Evolutionary conservation across 306 rosid species (phyloP), one percentile per base, ranked within the genome.

Genomic region (Vigna nakashimae): DNA sequence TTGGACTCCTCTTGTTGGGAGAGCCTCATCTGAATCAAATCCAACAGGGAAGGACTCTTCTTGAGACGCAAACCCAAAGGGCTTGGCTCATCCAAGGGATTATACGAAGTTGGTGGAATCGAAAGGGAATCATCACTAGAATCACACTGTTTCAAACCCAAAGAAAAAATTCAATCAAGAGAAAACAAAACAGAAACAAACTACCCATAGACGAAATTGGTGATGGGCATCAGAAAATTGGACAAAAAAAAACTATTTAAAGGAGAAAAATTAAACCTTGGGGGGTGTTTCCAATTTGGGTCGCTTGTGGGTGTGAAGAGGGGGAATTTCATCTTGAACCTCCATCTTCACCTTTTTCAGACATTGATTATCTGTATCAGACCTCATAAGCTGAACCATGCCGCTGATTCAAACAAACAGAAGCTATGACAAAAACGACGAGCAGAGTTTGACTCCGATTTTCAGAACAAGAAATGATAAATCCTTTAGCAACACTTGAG

Each of bases 1-100:
- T 72, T 81, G 42, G 53, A 45, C 4, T 67, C 56, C 9, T 79
- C 81, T 57, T 78, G 83, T 65, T 91, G 90, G 0, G 94, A 85
- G 7, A 93, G 94, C 82, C 76, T 93, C 94, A 89, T 89, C 86
- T 91, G 94, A 80, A 93, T 93, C 85, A 91, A 88, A 77, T 93
- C 98, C 87, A 93, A 72, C 55, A 91, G 90, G 3, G 98, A 91
- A 0, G 98, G 98, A 57, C 94, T 93, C 63, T 93, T 93, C 80
- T 81, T 87, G 8, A 93, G 86, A 34, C 91, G 90, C 90, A 93
- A 87, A 9, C 97, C 98, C 16, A 93, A 75, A 0, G 98, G 97
- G 55, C 97, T 92, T n/a, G 93, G 97, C 77, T 92, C 97, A 74
- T 92, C 90, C 14, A 90, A 71, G 4, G 93, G 93, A 48, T 89